Percentiles rank a stretch among this genome's conserved stretches.
These are phyloP conservation scores for Mimosa bimucronata DNA, from an alignment of 306 rosid genomes.

Conservation along the genomic window DNA sequence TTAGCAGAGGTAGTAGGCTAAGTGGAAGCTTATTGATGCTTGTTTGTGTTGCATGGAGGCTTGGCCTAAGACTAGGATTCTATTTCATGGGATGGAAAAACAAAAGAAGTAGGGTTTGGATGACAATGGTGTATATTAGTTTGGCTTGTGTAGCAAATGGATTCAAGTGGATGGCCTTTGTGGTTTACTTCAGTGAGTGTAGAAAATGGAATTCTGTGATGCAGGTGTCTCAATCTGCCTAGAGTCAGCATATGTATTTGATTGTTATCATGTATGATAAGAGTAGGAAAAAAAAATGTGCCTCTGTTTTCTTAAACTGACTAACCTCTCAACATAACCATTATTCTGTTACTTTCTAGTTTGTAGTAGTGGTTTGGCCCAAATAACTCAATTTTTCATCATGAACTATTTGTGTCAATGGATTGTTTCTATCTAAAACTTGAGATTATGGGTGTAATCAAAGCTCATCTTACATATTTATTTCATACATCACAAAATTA, in stretches of 20 bases:
- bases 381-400: too few species aligned
- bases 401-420: too few species aligned
- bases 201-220: neutral
- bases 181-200: conserved; percentile 31
- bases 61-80: conserved; percentile 2
- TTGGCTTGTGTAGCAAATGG: conserved; percentile 25
- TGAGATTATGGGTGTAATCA: too few species aligned
- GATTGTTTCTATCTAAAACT: too few species aligned
- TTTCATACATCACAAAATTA: too few species aligned
- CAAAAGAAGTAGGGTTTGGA: neutral
- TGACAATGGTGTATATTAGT: neutral
- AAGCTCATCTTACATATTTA: too few species aligned
- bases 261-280: too few species aligned
- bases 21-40: conserved; percentile 29
- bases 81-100: neutral
- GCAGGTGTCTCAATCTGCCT: neutral
- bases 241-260: too few species aligned
- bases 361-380: too few species aligned
- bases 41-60: conserved; percentile 24
- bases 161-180: conserved; percentile 26
- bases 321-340: too few species aligned
- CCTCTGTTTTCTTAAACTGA: too few species aligned
- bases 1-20: conserved; percentile 27
- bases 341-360: neutral
- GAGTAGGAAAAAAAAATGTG: too few species aligned